Evolutionary conservation across 768 basidiomycete genomes (phyloP), one percentile per base, ranked within the genome.

Genomic region (Ramaria sp.): DNA sequence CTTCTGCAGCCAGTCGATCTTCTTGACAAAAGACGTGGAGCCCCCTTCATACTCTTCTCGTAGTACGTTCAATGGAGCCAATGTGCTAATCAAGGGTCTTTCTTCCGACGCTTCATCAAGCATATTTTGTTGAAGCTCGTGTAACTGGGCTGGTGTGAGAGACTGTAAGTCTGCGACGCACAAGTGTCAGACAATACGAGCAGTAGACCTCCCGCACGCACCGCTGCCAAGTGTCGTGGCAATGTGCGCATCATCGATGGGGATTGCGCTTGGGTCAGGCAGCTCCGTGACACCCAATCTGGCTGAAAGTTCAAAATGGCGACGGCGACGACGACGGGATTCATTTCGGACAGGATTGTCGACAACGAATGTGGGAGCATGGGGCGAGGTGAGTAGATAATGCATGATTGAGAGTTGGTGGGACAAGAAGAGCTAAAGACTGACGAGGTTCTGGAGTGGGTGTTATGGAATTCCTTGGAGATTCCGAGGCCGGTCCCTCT

Each of bases 11-110:
- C 78, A 80, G 59, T 86, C 79, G 57, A 97, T 85, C 69, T 95
- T 89, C 54, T 75, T 71, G 5, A 85, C 63, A 62, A 93, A 89
- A 5, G 69, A 62, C 8, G 69, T 69, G 0, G 80, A 73, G 2
- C 79, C 81, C 32, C 71, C 70, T 60, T 79, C 77, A 60, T 90
- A 90, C 67, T 89, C 87, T 5, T 66, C 70, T 27, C 83, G 78
- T 43, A 90, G 69, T 3, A 66, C 66, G 1, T 73, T 65, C 57
- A 85, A 78, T 3, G 79, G 71, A 10, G 71, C 70, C 48, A 84
- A 69, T 16, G 67, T 62, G 30, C 78, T 75, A 56, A 89, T 73
- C 45, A 86, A 69, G 6, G 80, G 81, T 13, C 75, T 72, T 15
- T 67, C 57, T 1, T 66, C 64, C 48, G 67, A 25, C 43, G 70